Base-by-base conservation (phyloP, 352 stramenopile genomes). In the Pythium guiyangense region DNA sequence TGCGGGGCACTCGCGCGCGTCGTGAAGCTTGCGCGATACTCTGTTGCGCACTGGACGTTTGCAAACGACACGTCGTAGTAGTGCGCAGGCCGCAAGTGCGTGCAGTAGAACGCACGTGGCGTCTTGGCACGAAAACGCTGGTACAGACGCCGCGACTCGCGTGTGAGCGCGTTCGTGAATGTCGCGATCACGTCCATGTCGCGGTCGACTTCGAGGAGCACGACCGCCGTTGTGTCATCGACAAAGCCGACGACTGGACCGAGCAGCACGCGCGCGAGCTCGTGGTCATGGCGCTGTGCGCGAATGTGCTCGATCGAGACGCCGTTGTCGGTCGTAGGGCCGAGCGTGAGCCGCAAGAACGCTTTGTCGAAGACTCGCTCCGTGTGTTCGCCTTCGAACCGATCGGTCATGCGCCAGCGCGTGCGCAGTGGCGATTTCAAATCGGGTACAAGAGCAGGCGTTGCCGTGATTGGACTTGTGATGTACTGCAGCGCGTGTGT, bases 161-260 rank as follows among this genome's bases (percentile, higher is more conserved):
- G 57, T 0, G 74, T 85, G 12, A 92, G 49, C 3, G 69, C 27
- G 34, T 90, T 86, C 20, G 63, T 59, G n/a, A 88, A 57, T 2
- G 74, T 53, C 46, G 78, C 90, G 9, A 74, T 62, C 39, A 94
- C 45, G 31, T 84, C 71, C 14, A 71, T 65, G 10, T 77, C 59
- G 42, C 70, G 66, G 43, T 91, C 79, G 10, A 92, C 55, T 54
- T 94, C 84, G 15, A 92, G 63, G 1, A 94, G 65, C 27, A 94
- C 62, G 12, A 78, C 70, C 12, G 71, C 74, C 37, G 74, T 84
- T 4, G 60, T 69, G 1, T 72, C 70, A 25, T 88, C 75, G 1
- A 92, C 84, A 64, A 77, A 82, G 6, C 84, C 82, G 6, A 94
- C 60, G n/a, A 94, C 67, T 0, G 82, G 84, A 9, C 84, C 84